These are phyloP conservation scores for Cyclotella sp. DNA, from an alignment of 108 stramenopile species.

Conservation along the genomic window DNA sequence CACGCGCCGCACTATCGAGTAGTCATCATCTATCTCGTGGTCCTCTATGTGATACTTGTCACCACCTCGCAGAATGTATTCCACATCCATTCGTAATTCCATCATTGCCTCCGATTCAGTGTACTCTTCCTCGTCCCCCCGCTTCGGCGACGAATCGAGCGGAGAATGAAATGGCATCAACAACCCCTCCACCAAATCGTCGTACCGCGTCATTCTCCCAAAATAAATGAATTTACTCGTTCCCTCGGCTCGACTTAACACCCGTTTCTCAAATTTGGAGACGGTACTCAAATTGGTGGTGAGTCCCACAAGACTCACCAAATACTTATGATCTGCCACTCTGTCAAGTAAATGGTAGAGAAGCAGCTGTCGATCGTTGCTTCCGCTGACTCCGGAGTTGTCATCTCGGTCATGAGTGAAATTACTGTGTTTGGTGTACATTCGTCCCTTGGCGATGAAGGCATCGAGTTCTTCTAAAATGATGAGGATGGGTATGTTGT, in stretches of 20 bases:
- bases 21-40: constrained; percentile 39
- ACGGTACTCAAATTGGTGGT: constrained; percentile 60
- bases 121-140: no score
- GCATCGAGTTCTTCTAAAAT: constrained; percentile 81
- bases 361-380: constrained; percentile 69
- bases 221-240: constrained; percentile 72
- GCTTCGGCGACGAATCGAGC: constrained; percentile 18
- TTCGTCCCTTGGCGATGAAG: constrained; percentile 48
- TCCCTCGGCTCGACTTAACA: constrained; percentile 82
- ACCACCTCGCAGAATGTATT: constrained; percentile 34
- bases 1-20: constrained; percentile 27
- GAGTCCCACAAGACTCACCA: constrained; percentile 72
- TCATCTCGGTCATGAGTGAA: not conserved
- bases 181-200: constrained; percentile 54
- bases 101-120: constrained; percentile 23
- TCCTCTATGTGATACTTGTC: not conserved
- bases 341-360: constrained; percentile 89
- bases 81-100: constrained; percentile 37
- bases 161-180: constrained; percentile 55
- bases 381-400: constrained; percentile 11
- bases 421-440: not conserved
- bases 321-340: constrained; percentile 71
- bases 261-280: constrained; percentile 78
- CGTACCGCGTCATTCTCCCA: constrained; percentile 44
- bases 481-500: constrained; percentile 81